Conservation (phyloP, 805 yeast species). For the Candida berthetii region DNA sequence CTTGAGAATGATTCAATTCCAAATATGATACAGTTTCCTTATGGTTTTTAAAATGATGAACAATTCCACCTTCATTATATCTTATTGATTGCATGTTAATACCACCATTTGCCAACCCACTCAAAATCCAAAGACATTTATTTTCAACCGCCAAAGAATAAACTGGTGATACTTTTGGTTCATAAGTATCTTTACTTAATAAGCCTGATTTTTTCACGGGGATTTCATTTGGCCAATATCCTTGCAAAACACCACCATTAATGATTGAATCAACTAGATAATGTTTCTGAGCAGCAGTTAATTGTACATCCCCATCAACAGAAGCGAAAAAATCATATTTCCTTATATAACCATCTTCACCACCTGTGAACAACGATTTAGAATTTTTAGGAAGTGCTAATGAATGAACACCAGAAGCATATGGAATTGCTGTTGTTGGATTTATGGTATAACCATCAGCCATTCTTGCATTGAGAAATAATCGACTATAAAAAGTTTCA, state of each 20-base stretch:
- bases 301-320: slow-evolving; percentile 77
- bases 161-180: slow-evolving; percentile 74
- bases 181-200: slow-evolving; percentile 27
- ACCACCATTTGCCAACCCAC: slow-evolving; percentile 84
- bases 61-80: slow-evolving; percentile 74
- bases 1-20: slow-evolving; percentile 54
- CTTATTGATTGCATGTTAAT: slow-evolving; percentile 79
- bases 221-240: slow-evolving; percentile 96
- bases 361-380: slow-evolving; percentile 88
- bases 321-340: slow-evolving; percentile 84
- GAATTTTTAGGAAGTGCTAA: slow-evolving; percentile 74
- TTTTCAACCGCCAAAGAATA: slow-evolving; percentile 80
- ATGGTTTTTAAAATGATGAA: slow-evolving; percentile 73
- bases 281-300: slow-evolving; percentile 89
- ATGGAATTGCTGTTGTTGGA: slow-evolving; percentile 87
- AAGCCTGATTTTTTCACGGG: slow-evolving; percentile 48
- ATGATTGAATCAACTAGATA: slow-evolving; percentile 80
- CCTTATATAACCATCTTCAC: slow-evolving; percentile 90
- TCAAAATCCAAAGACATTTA: slow-evolving; percentile 76
- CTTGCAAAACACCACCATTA: slow-evolving; percentile 73
- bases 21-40: slow-evolving; percentile 70
- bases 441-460: slow-evolving; percentile 62
- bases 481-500: slow-evolving; percentile 22
- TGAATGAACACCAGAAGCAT: slow-evolving; percentile 71
- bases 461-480: slow-evolving; percentile 36